Evolutionary conservation across 1,284 basidiomycete genomes (phyloP).

Genomic region (Ceratobasidium papillatum): DNA sequence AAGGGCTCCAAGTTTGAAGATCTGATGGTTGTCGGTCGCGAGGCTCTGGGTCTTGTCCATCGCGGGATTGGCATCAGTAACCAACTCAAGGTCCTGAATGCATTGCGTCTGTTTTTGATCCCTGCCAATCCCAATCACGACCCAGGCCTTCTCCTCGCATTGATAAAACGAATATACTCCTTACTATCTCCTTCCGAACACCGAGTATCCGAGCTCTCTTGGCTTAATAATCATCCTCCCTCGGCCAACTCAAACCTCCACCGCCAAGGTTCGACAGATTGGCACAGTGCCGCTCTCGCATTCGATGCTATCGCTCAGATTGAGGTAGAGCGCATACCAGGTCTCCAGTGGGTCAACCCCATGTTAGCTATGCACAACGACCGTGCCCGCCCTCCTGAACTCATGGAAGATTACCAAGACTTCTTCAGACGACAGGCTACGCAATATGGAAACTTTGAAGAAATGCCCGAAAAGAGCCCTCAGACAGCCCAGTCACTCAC

Average conservation of each 20-base stretch:
- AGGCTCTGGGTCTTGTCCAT: not conserved
- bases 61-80: conserved; percentile 17
- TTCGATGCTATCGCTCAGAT: conserved; percentile 17
- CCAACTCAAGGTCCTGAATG: not conserved
- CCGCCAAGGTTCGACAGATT: not conserved
- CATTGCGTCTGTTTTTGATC: not conserved
- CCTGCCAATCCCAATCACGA: not conserved
- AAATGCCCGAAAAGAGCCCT: conserved; percentile 10
- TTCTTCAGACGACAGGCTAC: not conserved
- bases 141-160: not conserved
- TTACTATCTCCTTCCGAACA: not conserved
- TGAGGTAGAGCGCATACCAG: not conserved
- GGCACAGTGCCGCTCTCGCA: not conserved
- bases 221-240: not conserved
- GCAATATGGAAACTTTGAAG: not conserved
- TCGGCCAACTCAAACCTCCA: not conserved
- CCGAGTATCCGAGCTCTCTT: not conserved
- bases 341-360: conserved; percentile 14
- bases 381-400: not conserved
- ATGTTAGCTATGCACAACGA: not conserved
- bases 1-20: not conserved
- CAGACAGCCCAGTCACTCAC: conserved; percentile 7
- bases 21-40: not conserved
- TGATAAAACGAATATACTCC: not conserved
- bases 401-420: conserved; percentile 7